Conservation (phyloP, 2,329 filamentous ascomycete genomes). For the Pyrenochaeta sp. region DNA sequence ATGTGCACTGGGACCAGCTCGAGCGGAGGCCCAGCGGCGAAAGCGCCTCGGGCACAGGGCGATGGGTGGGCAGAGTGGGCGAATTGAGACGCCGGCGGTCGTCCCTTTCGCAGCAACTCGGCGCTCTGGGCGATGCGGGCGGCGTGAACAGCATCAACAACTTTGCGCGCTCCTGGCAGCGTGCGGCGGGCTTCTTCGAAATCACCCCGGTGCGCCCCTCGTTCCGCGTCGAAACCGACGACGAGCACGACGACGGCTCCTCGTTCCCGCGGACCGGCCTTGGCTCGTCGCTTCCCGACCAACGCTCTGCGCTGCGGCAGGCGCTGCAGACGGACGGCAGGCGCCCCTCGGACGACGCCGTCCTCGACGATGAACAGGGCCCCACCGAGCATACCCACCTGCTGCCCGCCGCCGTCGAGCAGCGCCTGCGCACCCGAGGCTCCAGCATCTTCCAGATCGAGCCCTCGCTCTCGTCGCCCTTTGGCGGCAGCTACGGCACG, state of each 20-base stretch:
- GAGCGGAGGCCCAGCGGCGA: slow-evolving; percentile 39
- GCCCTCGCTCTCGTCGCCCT: slow-evolving; percentile 68
- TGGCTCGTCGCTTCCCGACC: slow-evolving; percentile 41
- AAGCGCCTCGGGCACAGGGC: slow-evolving; percentile 36
- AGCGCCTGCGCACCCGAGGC: slow-evolving; percentile 41
- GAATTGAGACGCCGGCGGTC: slow-evolving; percentile 53
- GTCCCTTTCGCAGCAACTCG: slow-evolving; percentile 59
- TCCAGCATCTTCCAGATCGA: slow-evolving; percentile 59
- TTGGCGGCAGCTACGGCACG: slow-evolving; percentile 75
- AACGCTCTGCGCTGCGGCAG: slow-evolving; percentile 52
- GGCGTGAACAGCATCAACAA: slow-evolving; percentile 94
- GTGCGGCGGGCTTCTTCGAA: slow-evolving; percentile 86
- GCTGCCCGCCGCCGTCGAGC: slow-evolving; percentile 36
- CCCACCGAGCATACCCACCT: slow-evolving; percentile 40
- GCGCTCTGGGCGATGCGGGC: slow-evolving; percentile 71
- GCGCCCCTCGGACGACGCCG: slow-evolving; percentile 48
- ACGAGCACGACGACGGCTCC: slow-evolving; percentile 37
- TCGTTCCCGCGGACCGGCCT: slow-evolving; percentile 42
- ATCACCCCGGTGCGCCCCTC: slow-evolving; percentile 81
- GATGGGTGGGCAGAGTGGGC: slow-evolving; percentile 26
- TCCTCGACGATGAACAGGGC: slow-evolving; percentile 45
- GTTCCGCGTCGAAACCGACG: slow-evolving; percentile 63
- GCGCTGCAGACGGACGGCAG: slow-evolving; percentile 48
- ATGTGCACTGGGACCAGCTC: slow-evolving; percentile 49
- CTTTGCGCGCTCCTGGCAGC: slow-evolving; percentile 90